Base-by-base conservation (phyloP, 495 filamentous ascomycete genomes). In the Paragyromitra xinjiangensis region DNA sequence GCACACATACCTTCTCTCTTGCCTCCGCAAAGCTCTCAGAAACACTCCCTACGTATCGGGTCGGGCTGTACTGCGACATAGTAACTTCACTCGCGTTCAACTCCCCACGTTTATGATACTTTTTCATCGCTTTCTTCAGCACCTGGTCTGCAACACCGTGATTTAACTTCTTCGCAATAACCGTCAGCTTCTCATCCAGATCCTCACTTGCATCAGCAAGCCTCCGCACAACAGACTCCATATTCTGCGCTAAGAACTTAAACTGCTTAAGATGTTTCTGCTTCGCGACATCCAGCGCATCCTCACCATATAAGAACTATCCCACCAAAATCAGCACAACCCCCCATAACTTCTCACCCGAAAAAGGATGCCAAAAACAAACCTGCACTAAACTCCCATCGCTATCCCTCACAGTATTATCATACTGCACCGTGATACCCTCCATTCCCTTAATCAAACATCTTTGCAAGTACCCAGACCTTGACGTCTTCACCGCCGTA, bases 391-490 rank as follows among this genome's bases (percentile, higher is more conserved):
- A 87, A 6, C 92, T 92, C 34, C 96, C 96, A 83, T 98, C 95
- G 6, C 94, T 90, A 81, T 99, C 95, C 69, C 96, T 88, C 22
- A 99, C 95, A 24, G 94, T 94, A 26, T 90, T 92, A 81, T 99
- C 96, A 83, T 99, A 98, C 77, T 94, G 89, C 0, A 96, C 93
- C 79, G 88, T 91, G 55, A 98, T 85, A 3, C 96, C 96, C 83
- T 99, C 96, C 94, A 99, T 97, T 58, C 95, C 96, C 86, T 99
- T 99, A 84, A 98, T 95, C 78, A 99, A 85, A 88, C 96, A 99
- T 83, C 96, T 92, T 83, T 99, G 96, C 73, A 99, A 85, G 82
- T 99, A 99, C 80, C 96, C 96, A 48, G 94, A 98, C 78, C 95
- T 89, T 48, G 94, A 95, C 4, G 96, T 99, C 86, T 99, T 99